phyloP scores from a whole-genome alignment of 169 alveolate species.

The Sarcocystis neurona region DNA sequence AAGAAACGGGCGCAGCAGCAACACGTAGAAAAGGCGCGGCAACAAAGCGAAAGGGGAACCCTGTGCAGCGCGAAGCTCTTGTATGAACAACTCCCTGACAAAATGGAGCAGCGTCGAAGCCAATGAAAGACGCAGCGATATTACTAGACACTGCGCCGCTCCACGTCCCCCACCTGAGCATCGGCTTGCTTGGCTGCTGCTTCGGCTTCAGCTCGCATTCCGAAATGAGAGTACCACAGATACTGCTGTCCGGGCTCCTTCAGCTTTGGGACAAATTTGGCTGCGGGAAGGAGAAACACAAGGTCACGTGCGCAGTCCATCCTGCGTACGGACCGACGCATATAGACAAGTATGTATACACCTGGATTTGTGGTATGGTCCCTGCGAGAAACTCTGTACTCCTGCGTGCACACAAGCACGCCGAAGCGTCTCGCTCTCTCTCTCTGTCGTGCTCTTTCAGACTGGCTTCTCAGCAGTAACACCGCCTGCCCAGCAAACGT shows the following conservation, averaged over 20 bases:
- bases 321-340: too few species aligned
- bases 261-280: conserved; percentile 10
- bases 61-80: too few species aligned
- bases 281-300: neutral
- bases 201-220: conserved; percentile 1
- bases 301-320: neutral
- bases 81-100: too few species aligned
- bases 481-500: too few species aligned
- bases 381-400: neutral
- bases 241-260: conserved; percentile 22
- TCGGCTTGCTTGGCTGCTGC: conserved; percentile 12
- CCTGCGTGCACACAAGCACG: neutral
- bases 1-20: too few species aligned
- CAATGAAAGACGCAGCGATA: too few species aligned
- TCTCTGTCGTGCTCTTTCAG: neutral
- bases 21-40: too few species aligned
- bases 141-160: too few species aligned
- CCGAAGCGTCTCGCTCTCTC: neutral
- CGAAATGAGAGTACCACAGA: neutral
- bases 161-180: neutral
- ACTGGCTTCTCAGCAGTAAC: too few species aligned
- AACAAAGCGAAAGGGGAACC: too few species aligned
- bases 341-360: too few species aligned
- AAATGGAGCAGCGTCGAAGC: too few species aligned
- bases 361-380: neutral